Evolutionary conservation across 352 stramenopile genomes (phyloP).

Genomic region (Sclerospora graminicola): DNA sequence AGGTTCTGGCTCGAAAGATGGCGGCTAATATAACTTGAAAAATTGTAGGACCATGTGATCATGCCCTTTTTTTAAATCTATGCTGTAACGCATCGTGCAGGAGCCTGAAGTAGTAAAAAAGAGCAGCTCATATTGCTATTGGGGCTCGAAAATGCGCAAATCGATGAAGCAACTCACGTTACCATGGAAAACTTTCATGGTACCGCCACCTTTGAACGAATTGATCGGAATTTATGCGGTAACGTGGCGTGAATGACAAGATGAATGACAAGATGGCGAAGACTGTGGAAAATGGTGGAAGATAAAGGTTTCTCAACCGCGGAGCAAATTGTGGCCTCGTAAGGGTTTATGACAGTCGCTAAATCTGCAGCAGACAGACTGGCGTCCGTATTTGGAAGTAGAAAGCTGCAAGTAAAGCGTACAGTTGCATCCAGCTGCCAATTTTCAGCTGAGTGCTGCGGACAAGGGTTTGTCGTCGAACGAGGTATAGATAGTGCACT

Average conservation of each 20-base stretch:
- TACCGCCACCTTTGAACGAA: slow-evolving; percentile 27
- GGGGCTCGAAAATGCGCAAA: slow-evolving; percentile 22
- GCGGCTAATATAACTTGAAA: slow-evolving; percentile 17
- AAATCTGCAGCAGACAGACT: slow-evolving; percentile 29
- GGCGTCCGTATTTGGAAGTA: slow-evolving; percentile 48
- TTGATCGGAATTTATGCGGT: slow-evolving; percentile 22
- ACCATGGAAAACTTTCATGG: slow-evolving; percentile 28
- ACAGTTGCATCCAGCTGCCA: slow-evolving; percentile 29
- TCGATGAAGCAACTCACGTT: slow-evolving; percentile 26
- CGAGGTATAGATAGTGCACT: slow-evolving; percentile 4
- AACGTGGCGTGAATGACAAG: slow-evolving; percentile 12
- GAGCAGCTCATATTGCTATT: slow-evolving; percentile 38
- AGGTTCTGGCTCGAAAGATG: slow-evolving; percentile 44
- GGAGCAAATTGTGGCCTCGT: slow-evolving; percentile 3
- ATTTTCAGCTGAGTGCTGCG: slow-evolving; percentile 42
- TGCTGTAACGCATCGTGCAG: no score
- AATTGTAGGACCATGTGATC: neutral
- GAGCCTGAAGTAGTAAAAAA: slow-evolving; percentile 27
- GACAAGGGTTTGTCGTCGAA: slow-evolving; percentile 5
- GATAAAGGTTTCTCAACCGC: slow-evolving; percentile 28
- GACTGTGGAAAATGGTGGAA: slow-evolving; percentile 43
- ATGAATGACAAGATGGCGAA: slow-evolving; percentile 19
- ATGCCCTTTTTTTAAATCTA: neutral
- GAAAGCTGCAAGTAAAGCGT: slow-evolving; percentile 27
- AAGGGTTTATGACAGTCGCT: slow-evolving; percentile 5